These are phyloP conservation scores for Xylariaceae sp. DNA, from an alignment of 2,329 filamentous ascomycete species.

Conservation along the genomic window DNA sequence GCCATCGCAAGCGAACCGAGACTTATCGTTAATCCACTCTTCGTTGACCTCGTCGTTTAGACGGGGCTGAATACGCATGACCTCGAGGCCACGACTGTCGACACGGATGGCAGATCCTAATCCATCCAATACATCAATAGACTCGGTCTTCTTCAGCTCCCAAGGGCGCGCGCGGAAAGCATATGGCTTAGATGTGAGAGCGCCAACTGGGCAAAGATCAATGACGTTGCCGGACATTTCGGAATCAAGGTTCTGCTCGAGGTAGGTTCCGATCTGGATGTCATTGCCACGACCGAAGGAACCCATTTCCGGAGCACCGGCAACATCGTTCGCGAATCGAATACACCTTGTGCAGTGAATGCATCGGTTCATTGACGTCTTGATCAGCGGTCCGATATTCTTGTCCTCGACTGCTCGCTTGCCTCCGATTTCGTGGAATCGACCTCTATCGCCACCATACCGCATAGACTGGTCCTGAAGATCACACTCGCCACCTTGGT, in stretches of 20 bases:
- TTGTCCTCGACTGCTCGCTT: conserved; percentile 99
- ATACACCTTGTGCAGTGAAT: conserved; percentile 99
- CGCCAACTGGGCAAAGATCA: conserved; percentile 95
- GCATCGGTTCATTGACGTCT: conserved; percentile 99
- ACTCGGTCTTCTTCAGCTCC: conserved; percentile 95
- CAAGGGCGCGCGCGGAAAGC: conserved; percentile 95
- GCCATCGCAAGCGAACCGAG: conserved; percentile 92
- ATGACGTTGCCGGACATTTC: conserved; percentile 97
- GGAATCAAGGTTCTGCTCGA: conserved; percentile 88
- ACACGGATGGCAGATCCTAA: conserved; percentile 93
- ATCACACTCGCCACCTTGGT: conserved; percentile 98
- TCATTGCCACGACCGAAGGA: conserved; percentile 94
- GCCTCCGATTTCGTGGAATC: conserved; percentile 92
- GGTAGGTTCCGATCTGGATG: conserved; percentile 95
- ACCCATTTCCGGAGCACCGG: conserved; percentile 90
- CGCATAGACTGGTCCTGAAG: conserved; percentile 99
- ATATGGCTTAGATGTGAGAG: conserved; percentile 94
- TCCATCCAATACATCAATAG: conserved; percentile 88
- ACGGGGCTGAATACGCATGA: conserved; percentile 89
- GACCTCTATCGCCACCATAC: conserved; percentile 91
- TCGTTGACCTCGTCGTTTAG: conserved; percentile 98
- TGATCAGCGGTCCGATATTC: conserved; percentile 96
- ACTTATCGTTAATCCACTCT: conserved; percentile 99
- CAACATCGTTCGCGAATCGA: conserved; percentile 95
- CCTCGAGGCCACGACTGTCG: conserved; percentile 87